phyloP scores from a whole-genome alignment of 768 basidiomycete species.

The Leccinum pellstonianum region DNA sequence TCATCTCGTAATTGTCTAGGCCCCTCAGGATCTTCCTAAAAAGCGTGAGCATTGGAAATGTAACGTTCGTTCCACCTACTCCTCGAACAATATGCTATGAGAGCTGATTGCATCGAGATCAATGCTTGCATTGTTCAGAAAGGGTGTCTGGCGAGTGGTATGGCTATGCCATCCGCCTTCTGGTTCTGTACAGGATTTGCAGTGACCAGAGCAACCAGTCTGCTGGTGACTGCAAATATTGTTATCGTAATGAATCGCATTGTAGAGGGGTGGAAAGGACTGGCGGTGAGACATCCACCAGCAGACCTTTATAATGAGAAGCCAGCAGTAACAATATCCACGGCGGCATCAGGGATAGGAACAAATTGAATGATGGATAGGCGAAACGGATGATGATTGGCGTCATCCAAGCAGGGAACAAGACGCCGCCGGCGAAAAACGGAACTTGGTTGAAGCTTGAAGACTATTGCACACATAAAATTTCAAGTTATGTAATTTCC shows the following conservation, averaged over 20 bases:
- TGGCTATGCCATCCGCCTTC: background rate
- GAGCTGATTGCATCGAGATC: background rate
- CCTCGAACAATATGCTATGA: background rate
- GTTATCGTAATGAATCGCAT: background rate
- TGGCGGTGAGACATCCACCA: background rate
- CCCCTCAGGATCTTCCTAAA: background rate
- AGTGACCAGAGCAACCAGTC: background rate
- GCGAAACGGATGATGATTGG: no score
- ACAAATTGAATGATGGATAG: no score
- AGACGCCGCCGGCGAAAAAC: no score
- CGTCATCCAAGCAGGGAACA: no score
- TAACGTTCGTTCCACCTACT: background rate
- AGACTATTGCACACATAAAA: no score
- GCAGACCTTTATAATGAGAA: no score
- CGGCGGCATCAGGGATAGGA: no score
- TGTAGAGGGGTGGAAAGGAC: no score
- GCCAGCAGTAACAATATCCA: no score
- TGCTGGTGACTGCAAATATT: background rate
- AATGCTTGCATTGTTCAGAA: background rate
- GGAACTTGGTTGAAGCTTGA: no score
- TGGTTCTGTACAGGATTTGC: background rate
- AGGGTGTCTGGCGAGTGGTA: background rate
- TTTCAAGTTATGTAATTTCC: no score
- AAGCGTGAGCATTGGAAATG: background rate
- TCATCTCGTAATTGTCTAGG: background rate